Base-by-base conservation (phyloP, 164 flowering plant genomes). In the Vitis rotundifolia region DNA sequence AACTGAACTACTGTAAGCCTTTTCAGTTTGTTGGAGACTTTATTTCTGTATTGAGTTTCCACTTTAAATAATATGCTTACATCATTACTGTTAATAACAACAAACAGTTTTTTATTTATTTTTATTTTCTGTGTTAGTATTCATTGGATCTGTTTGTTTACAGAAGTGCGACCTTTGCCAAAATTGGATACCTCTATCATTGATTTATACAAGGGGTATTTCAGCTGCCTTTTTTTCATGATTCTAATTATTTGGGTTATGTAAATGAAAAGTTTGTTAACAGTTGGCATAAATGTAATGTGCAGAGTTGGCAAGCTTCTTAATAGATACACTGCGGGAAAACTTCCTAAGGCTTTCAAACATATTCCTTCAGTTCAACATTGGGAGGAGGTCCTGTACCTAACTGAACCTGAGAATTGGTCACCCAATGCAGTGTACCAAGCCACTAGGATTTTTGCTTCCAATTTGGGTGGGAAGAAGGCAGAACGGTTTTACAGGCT, bases 351-450 rank as follows among this genome's bases (percentile, higher is more conserved):
- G 77, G 93, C 92, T 51, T 85, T 95, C 69, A 93, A 89, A 64
- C 92, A 83, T 75, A 87, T 95, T 61, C 90, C 99, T 18, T 70
- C 93, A 7, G 31, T 81, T 63, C 81, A 80, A 55, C 57, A 47
- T 60, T 93, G 99, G 99, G 99, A 90, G 78, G 91, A 93, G 60
- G 81, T 89, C 56, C 71, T 95, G 59, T 86, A 91, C 79, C 74
- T 95, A 58, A 95, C 97, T 64, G 95, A 95, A 75, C 99, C 99
- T 37, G 97, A 91, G 72, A 91, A 93, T 28, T 95, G 99, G 99
- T 89, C 99, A 14, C 89, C 99, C 11, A 89, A 87, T 84, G 97
- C 97, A 10, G 74, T 95, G 87, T 95, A 75, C 73, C 94, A 91
- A 79, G 97, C 97, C 51, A 95, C 99, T 12, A 88, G 92, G 73